Evolutionary conservation across 225 moss, liverwort and hornwort genomes (phyloP), one percentile per base, ranked within the genome.

Genomic region (Anthoceros angustus): DNA sequence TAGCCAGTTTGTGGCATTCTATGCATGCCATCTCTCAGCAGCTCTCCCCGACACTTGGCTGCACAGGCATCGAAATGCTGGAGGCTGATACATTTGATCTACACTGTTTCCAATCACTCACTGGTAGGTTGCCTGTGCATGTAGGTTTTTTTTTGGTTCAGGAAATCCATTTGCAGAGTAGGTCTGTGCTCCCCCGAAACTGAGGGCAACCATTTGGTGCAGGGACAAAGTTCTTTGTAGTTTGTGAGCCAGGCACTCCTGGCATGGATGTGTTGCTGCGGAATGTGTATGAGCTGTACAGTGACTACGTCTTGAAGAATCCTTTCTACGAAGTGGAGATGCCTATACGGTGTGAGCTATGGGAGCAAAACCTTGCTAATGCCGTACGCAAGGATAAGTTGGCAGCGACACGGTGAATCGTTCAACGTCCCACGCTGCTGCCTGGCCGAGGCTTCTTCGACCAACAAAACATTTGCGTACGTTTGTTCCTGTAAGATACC

Each of bases 1-100:
- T 94, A 39, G 90, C 94, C 61, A 90, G 90, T 86, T 86, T 95
- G 3, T 95, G 90, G 90, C 94, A 95, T 67, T 95, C 86, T 8
- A 88, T 95, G 90, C 94, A 90, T 73, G 90, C 94, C 10, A 90
- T 95, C 68, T 90, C 94, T 5, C 74, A 86, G 67, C 90, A 95
- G 74, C 79, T 95, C 9, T 95, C 90, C 40, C 90, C 90, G 14
- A 86, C 90, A 5, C 71, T 81, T 62, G 94, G 87, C 10, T 88
- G 88, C 83, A 85, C 86, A 18, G 88, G 85, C 45, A 78, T 95
- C 61, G 94, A 95, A 72, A 77, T 95, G 68, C 72, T 95, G 61
- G 90, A 95, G 71, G 94, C 88, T 24, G 88, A 95, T 68, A 86
- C 83, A 49, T 92, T 92, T 72, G 88, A 88, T 70, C 78, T 86